phyloP scores from a whole-genome alignment of 1,284 basidiomycete genomes.

The Flammula alnicola region DNA sequence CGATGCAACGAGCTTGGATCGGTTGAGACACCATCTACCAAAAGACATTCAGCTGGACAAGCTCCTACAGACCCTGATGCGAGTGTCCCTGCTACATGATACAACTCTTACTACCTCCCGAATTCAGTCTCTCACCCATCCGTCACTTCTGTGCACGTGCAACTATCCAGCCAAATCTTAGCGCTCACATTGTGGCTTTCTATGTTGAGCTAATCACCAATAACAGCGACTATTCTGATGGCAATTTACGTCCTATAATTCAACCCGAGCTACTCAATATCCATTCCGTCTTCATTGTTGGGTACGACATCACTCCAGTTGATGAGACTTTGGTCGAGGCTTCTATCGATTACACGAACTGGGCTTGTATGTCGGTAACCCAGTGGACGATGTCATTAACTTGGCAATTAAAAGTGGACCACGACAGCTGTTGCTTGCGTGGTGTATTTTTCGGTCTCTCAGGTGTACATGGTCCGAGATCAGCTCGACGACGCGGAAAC shows the following conservation, averaged over 20 bases:
- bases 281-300: conserved; percentile 1
- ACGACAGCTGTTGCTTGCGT: too few species aligned
- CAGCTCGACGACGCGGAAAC: too few species aligned
- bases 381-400: too few species aligned
- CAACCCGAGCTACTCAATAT: conserved; percentile 3
- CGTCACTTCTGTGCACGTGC: not conserved
- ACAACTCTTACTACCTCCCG: not conserved
- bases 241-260: not conserved
- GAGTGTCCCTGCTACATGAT: not conserved
- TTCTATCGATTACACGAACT: conserved; percentile 1
- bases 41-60: not conserved
- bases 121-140: conserved; percentile 3
- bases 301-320: not conserved
- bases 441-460: too few species aligned
- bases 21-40: not conserved
- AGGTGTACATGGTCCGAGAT: too few species aligned
- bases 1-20: not conserved
- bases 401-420: too few species aligned
- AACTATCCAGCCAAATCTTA: not conserved
- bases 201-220: not conserved
- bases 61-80: not conserved
- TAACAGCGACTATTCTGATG: not conserved
- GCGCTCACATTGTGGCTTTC: not conserved
- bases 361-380: conserved; percentile 4
- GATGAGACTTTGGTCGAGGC: not conserved